Evolutionary conservation across 2,329 filamentous ascomycete genomes (phyloP), one percentile per base, ranked within the genome.

Genomic region (Fonsecaea nubica): DNA sequence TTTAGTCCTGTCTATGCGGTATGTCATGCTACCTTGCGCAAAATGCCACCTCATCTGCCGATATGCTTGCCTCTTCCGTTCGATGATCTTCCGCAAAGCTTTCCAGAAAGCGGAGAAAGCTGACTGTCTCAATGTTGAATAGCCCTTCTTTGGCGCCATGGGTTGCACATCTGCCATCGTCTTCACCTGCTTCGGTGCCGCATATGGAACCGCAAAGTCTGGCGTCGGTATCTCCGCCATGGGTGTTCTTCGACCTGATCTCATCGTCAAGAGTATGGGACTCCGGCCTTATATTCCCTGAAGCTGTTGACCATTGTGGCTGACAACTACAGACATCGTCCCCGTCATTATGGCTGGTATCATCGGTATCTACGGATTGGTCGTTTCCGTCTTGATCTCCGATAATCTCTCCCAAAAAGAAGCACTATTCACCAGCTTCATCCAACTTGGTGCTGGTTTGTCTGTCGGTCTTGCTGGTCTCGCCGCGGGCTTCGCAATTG

Each of bases 171-270:
- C 89, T 73, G 92, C 93, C 82, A 97, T 97, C 78, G 92, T 97
- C 78, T 97, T 97, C 87, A 96, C 93, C 80, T 96, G 92, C 83
- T 90, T 97, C 76, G 93, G 95, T 80, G 95, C 95, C 78, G 93
- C 95, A 75, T 99, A 98, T 84, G 95, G 95, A 83, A 99, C 95
- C 75, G 95, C 95, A 80, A 99, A 99, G 89, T 96, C 95, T 78
- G 95, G 95, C 85, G 95, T 98, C 75, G 95, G 95, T 87, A 97
- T 99, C 79, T 92, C 92, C 74, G 92, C 93, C 75, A 97, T 98
- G 91, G 94, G 93, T 91, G 94, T 98, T 76, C 89, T 99, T 75
- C 88, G 95, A 82, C 95, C 95, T 80, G 95, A 99, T 81, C 85
- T 98, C 82, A 97, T 98, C 81, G 94, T 99, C 81, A 98, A 97